Evolutionary conservation across 106 monocot species (phyloP), one percentile per base, ranked within the genome.

Genomic region (Allium sativum): DNA sequence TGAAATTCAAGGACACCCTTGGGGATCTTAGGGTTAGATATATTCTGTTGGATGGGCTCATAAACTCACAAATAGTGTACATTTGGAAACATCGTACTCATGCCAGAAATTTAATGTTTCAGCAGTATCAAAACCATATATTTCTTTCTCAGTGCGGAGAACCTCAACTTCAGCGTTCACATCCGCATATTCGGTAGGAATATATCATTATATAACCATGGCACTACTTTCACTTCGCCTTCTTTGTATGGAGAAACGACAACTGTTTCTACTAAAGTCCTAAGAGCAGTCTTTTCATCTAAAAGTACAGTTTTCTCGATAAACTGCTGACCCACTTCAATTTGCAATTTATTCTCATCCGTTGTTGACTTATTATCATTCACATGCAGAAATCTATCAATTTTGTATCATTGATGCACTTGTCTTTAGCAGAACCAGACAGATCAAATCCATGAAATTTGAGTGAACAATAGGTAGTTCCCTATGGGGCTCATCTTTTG

Each of bases 221-320:
- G 48, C 55, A 58, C 18, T 40, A 10, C 58, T 58, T 58, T 58
- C 58, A 22, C 58, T 8, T 58, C 58, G 12, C 15, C 13, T 40
- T 58, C 58, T 8, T 58, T 21, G 12, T 6, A 58, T 40, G 22
- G 10, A 6, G 58, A 21, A 58, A 15, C 55, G 3, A 17, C 55
- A 16, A 55, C n/a, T 19, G 55, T 16, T 19, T 55, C 55, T 2
- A 55, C n/a, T 9, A 19, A 55, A 55, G 18, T 17, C 55, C 18
- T 19, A 19, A 19, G 55, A 55, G 14, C 19, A 9, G 19, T 55
- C 18, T 19, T 9, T 55, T 55, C 55, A 50, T 15, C 55, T 6
- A 17, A 15, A 15, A 3, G 17, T 17, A 15, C 55, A 4, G 55
- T 18, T 55, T 10, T 9, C 18, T 19, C 55, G 1, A 15, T 15